A percentile compares a stretch with the other conserved stretches of the same genome.
phyloP scores from a whole-genome alignment of 1,284 basidiomycete genomes.

The Puccinia hordei region DNA sequence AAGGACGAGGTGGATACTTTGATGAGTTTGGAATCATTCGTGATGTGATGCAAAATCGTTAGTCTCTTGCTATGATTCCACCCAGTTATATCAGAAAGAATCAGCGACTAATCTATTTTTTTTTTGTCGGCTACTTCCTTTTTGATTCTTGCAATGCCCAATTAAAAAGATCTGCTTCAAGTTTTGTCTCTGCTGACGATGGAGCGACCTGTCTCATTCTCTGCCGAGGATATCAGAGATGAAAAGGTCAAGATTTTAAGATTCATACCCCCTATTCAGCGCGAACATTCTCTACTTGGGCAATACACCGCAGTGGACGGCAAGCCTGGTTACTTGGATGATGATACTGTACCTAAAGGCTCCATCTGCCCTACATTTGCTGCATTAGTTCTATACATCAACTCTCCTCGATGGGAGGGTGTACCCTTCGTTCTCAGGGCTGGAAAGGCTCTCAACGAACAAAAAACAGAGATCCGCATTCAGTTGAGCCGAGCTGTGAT shows the following conservation, averaged over 20 bases:
- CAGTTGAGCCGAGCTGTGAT: constrained; percentile 62
- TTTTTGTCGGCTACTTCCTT: neutral
- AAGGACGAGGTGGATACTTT: constrained; percentile 95
- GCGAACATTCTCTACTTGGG: constrained; percentile 78
- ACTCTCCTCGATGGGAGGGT: constrained; percentile 94
- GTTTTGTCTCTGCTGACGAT: constrained; percentile 88
- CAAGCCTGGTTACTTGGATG: constrained; percentile 95
- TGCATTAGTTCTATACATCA: constrained; percentile 80
- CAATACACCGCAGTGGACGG: constrained; percentile 85
- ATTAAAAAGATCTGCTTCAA: constrained; percentile 76
- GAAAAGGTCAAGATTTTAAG: constrained; percentile 97
- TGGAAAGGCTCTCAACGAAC: constrained; percentile 95
- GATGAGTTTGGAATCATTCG: constrained; percentile 98
- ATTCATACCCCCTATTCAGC: constrained; percentile 77
- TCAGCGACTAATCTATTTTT: neutral
- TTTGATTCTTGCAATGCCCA: neutral
- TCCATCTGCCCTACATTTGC: constrained; percentile 92
- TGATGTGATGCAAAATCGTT: constrained; percentile 93
- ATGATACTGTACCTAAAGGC: constrained; percentile 85
- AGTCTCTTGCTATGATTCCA: constrained; percentile 60
- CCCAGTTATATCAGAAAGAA: neutral
- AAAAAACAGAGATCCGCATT: constrained; percentile 92
- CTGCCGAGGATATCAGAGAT: constrained; percentile 91
- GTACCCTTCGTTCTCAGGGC: constrained; percentile 96
- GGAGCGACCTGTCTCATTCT: constrained; percentile 96